Evolutionary conservation across 2,329 filamentous ascomycete genomes (phyloP).

Genomic region (Colletotrichum nymphaeae): DNA sequence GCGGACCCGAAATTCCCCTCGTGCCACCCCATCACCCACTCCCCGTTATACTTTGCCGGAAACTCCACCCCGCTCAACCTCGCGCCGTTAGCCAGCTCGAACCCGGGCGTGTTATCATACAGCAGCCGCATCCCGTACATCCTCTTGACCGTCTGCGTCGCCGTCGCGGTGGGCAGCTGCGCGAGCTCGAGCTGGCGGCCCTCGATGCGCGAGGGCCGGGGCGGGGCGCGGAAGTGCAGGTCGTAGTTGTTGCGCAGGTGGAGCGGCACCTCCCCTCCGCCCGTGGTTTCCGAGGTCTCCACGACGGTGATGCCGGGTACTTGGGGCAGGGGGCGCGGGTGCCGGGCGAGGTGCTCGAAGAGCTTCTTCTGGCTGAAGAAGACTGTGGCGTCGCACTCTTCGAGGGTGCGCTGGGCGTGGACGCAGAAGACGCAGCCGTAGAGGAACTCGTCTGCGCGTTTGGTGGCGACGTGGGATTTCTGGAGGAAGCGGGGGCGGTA

Average conservation of each 20-base stretch:
- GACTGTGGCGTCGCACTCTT: conserved; percentile 67
- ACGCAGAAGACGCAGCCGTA: conserved; percentile 68
- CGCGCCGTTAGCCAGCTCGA: conserved; percentile 61
- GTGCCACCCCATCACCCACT: conserved; percentile 69
- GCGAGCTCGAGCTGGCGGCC: conserved; percentile 54
- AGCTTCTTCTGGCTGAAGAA: conserved; percentile 65
- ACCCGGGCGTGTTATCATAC: conserved; percentile 55
- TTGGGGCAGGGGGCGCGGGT: conserved; percentile 63
- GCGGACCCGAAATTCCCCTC: conserved; percentile 63
- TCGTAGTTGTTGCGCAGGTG: conserved; percentile 63
- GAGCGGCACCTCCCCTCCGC: conserved; percentile 39
- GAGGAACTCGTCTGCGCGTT: conserved; percentile 62
- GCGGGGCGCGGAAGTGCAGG: conserved; percentile 58
- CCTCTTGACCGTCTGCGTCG: conserved; percentile 59
- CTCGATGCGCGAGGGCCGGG: conserved; percentile 53
- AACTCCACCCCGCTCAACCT: conserved; percentile 63
- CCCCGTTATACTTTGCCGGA: conserved; percentile 62
- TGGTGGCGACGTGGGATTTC: conserved; percentile 64
- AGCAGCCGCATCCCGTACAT: conserved; percentile 59
- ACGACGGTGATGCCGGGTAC: conserved; percentile 62
- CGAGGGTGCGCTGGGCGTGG: conserved; percentile 58
- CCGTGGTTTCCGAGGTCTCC: conserved; percentile 51
- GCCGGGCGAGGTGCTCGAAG: conserved; percentile 64
- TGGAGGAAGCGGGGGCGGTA: conserved; percentile 67
- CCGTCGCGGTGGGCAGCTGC: conserved; percentile 55